phyloP scores from a whole-genome alignment of 495 filamentous ascomycete genomes.

The Aspergillus campestris region DNA sequence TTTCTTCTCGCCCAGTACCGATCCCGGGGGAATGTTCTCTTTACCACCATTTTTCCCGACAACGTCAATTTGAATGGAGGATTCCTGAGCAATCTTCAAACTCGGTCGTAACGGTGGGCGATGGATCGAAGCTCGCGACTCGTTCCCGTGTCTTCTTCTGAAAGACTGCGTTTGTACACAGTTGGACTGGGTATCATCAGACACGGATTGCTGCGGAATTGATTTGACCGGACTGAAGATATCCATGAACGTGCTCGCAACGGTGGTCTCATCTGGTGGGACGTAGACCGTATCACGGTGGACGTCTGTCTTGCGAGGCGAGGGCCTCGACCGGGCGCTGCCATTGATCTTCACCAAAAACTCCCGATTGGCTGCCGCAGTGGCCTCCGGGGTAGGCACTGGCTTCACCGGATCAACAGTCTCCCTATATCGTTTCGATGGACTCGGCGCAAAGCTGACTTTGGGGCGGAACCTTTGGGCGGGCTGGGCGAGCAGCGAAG shows the following conservation, averaged over 20 bases:
- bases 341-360: constrained; percentile 11
- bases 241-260: constrained; percentile 35
- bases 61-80: constrained; percentile 21
- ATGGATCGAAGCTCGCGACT: constrained; percentile 17
- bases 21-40: constrained; percentile 39
- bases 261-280: constrained; percentile 32
- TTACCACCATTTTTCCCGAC: constrained; percentile 38
- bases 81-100: constrained; percentile 23
- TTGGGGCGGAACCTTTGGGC: constrained; percentile 35
- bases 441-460: constrained; percentile 19
- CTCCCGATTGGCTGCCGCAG: constrained; percentile 8
- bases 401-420: constrained; percentile 5
- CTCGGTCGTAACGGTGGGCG: constrained; percentile 31
- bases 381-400: background rate
- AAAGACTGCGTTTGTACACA: constrained; percentile 18
- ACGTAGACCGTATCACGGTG: constrained; percentile 34
- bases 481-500: constrained; percentile 32
- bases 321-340: background rate
- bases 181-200: constrained; percentile 16
- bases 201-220: background rate
- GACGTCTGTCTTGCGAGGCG: constrained; percentile 20
- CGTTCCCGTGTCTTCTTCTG: constrained; percentile 20
- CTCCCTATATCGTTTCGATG: constrained; percentile 6
- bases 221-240: constrained; percentile 30
- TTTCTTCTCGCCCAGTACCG: constrained; percentile 8